Conservation (phyloP, 2,329 filamentous ascomycete genomes). For the Aspergillus sergii region DNA sequence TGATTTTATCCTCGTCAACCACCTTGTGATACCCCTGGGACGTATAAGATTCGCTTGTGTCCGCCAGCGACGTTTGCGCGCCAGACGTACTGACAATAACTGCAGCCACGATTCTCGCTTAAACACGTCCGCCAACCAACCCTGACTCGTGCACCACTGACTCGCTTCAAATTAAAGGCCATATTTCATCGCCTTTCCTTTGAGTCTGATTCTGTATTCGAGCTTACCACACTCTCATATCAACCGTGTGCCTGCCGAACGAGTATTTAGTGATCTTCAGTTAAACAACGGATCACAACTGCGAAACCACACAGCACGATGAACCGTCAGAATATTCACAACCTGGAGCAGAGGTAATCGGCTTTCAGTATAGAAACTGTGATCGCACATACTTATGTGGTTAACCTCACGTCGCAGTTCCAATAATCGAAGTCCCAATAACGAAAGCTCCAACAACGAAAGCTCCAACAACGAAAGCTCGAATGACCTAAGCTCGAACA, state of each 20-base stretch:
- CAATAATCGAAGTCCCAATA: conserved; percentile 1
- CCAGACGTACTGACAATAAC: background rate
- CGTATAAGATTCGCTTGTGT: background rate
- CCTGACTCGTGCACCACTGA: background rate
- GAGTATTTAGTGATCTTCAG: background rate
- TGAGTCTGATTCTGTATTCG: background rate
- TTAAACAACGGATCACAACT: background rate
- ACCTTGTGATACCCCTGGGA: background rate
- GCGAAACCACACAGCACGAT: conserved; percentile 13
- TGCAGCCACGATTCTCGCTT: background rate
- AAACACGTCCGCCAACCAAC: background rate
- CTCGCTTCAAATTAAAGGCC: background rate
- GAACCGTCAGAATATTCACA: conserved; percentile 2
- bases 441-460: conserved; percentile 3
- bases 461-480: background rate
- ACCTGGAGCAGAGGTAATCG: conserved; percentile 15
- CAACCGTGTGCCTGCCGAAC: background rate
- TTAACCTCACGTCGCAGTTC: conserved; percentile 2
- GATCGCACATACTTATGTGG: background rate
- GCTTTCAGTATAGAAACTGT: background rate
- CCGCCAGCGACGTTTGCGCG: background rate
- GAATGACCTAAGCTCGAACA: background rate
- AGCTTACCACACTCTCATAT: background rate
- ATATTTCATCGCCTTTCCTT: background rate
- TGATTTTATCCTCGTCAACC: background rate